Evolutionary conservation across 495 filamentous ascomycete genomes (phyloP), one percentile per base, ranked within the genome.

Genomic region (Penicillium lagena): DNA sequence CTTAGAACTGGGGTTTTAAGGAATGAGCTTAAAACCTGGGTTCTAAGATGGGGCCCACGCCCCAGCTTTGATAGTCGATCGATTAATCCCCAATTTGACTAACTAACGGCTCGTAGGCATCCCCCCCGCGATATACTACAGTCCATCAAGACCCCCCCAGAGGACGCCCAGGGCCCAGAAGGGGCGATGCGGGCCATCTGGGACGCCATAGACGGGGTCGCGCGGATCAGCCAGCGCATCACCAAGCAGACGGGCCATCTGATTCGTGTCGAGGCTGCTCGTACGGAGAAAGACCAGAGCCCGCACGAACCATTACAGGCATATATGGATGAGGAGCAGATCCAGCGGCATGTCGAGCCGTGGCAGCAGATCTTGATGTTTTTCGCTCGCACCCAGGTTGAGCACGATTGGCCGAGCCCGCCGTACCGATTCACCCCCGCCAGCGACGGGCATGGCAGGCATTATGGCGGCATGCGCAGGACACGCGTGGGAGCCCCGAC

Each of bases 341-440:
- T 51, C 29, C 8, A 13, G 9, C 22, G 43, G n/a, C 32, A 53
- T 5, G 12, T 53, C 6, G 37, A 46, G 29, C 47, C 40, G 34
- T 54, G 30, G 47, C 32, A 54, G 50, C 39, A 50, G 43, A 15
- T 57, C 1, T 28, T 54, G 9, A 31, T 29, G 7, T 53, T 53
- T 41, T 50, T 57, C 33, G 32, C 43, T 9, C 40, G 37, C 12
- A 57, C 43, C 12, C 33, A 54, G 40, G 12, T 30, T 15, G 32
- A 30, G 6, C 44, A 47, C 13, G 7, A 34, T 4, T 47, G 35
- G 49, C n/a, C 1, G 14, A 52, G 22, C 39, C 39, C 45, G 7
- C 12, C 2, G 15, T 43, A 43, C 29, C 9, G 28, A 17, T 43
- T 43, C 6, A 43, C 32, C 0, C 4, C 8, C 45, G 40, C 1